phyloP scores from a whole-genome alignment of 2,329 filamentous ascomycete genomes.

The Curvularia lunata region DNA sequence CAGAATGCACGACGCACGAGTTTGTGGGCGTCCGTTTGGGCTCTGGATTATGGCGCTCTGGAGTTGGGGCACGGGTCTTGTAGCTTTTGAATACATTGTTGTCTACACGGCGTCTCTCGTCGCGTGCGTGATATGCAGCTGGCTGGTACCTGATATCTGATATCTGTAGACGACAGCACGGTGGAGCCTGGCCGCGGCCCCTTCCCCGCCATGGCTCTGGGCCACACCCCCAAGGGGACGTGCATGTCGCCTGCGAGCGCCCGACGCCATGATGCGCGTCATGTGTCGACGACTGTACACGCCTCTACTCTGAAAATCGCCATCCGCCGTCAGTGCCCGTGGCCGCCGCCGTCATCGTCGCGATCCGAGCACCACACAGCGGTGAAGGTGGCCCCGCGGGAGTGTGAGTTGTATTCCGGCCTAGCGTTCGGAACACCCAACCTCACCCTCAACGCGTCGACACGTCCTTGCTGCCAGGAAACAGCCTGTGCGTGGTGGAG shows the following conservation, averaged over 20 bases:
- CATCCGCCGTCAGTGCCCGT: background rate
- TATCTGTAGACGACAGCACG: background rate
- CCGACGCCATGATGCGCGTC: slow-evolving; percentile 29
- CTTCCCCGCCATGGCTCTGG: slow-evolving; percentile 29
- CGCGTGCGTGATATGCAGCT: background rate
- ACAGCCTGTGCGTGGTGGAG: slow-evolving; percentile 20
- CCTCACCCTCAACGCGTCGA: slow-evolving; percentile 28
- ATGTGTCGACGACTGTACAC: slow-evolving; percentile 1
- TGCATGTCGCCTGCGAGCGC: slow-evolving; percentile 38
- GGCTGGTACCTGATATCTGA: background rate
- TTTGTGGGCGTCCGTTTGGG: background rate
- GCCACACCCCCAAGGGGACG: slow-evolving; percentile 14
- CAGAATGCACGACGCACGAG: background rate
- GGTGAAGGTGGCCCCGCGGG: slow-evolving; percentile 13
- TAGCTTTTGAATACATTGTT: background rate
- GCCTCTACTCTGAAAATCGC: background rate
- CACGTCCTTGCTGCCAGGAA: slow-evolving; percentile 18
- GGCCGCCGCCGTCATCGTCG: background rate
- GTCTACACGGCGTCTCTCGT: background rate
- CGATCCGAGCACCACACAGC: slow-evolving; percentile 1
- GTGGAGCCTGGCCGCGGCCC: slow-evolving; percentile 19
- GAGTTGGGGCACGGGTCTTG: background rate
- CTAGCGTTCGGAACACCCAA: slow-evolving; percentile 31
- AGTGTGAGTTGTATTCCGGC: slow-evolving; percentile 23
- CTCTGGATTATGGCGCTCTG: background rate